Conservation (phyloP, 2,329 filamentous ascomycete species). For the Aureobasidium musti region DNA sequence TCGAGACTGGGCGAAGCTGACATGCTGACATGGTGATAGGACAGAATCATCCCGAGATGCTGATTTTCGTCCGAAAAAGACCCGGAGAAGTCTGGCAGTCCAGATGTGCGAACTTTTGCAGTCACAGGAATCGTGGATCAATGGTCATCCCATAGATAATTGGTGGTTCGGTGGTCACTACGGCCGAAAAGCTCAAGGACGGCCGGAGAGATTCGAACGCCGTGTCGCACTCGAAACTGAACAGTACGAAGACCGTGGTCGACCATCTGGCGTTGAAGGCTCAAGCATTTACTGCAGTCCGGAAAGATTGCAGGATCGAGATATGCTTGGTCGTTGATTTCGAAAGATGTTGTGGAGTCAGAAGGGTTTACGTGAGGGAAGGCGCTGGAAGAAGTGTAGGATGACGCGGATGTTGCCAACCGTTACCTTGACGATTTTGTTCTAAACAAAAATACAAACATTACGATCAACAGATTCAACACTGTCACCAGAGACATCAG, state of each 20-base stretch:
- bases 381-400: background rate
- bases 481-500: background rate
- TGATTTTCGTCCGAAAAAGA: background rate
- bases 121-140: background rate
- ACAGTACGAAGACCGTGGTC: too few species aligned
- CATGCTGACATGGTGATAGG: constrained; percentile 12
- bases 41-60: background rate
- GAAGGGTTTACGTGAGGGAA: background rate
- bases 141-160: background rate
- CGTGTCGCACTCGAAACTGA: background rate
- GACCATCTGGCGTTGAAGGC: too few species aligned
- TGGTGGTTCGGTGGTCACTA: too few species aligned
- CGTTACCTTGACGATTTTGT: background rate
- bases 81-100: background rate
- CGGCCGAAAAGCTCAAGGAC: background rate
- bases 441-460: constrained; percentile 5
- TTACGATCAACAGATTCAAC: background rate
- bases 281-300: too few species aligned
- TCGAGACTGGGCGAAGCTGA: background rate
- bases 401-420: background rate
- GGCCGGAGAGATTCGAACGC: background rate
- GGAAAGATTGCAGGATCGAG: background rate
- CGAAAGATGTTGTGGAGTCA: background rate
- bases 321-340: background rate
- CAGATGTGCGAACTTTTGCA: background rate